These are phyloP conservation scores for Schizochytrium sp. DNA, from an alignment of 108 stramenopile genomes.

Conservation along the genomic window DNA sequence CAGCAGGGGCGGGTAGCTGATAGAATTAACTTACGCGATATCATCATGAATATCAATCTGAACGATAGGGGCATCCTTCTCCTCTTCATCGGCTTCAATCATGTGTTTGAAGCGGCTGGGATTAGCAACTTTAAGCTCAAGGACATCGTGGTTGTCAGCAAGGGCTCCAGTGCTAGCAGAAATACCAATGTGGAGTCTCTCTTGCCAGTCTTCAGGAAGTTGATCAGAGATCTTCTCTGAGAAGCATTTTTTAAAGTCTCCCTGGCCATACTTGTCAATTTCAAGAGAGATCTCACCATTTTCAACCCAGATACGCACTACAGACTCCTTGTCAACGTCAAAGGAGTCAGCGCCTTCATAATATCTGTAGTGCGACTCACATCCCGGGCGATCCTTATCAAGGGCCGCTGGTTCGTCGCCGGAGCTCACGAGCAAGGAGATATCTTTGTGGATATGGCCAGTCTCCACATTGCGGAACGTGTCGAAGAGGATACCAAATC, in stretches of 20 bases:
- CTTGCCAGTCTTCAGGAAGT: slow-evolving; percentile 63
- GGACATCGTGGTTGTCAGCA: slow-evolving; percentile 81
- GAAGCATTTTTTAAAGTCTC: slow-evolving; percentile 66
- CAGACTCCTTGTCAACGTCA: slow-evolving; percentile 57
- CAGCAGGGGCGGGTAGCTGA: neutral
- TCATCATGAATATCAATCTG: neutral
- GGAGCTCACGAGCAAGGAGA: slow-evolving; percentile 73
- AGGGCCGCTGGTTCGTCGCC: slow-evolving; percentile 49
- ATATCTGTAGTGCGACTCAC: slow-evolving; percentile 72
- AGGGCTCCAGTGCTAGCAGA: slow-evolving; percentile 79
- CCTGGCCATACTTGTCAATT: slow-evolving; percentile 33
- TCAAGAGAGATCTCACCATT: neutral
- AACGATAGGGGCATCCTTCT: neutral
- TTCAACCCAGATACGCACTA: slow-evolving; percentile 22
- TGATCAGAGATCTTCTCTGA: neutral
- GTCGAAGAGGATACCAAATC: slow-evolving; percentile 76
- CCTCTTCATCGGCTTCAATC: slow-evolving; percentile 37
- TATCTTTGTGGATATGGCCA: slow-evolving; percentile 70
- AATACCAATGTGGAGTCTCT: slow-evolving; percentile 69
- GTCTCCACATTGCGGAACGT: slow-evolving; percentile 76
- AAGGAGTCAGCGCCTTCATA: slow-evolving; percentile 77
- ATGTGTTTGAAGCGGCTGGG: slow-evolving; percentile 52
- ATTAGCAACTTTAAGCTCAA: slow-evolving; percentile 64
- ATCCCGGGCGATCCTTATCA: slow-evolving; percentile 46
- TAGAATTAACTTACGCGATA: neutral